phyloP scores from a whole-genome alignment of 1,139 yeast genomes.

The Pichia terricola region DNA sequence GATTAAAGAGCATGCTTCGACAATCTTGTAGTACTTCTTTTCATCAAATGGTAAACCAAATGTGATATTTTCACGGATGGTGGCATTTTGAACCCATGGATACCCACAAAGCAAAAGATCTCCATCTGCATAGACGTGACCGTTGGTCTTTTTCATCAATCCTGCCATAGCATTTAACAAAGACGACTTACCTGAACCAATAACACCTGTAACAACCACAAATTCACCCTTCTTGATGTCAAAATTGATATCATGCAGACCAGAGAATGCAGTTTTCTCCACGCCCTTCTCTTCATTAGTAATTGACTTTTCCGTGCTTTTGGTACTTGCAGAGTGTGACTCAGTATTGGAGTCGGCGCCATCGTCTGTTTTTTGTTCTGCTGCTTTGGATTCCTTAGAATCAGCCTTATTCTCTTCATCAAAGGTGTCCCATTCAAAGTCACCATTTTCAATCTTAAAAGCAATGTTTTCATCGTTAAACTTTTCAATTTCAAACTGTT shows the following conservation, averaged over 20 bases:
- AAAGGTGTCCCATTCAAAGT: conserved; percentile 47
- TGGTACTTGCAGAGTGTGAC: background rate
- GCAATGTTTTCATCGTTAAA: conserved; percentile 23
- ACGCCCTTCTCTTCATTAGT: background rate
- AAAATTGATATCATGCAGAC: conserved; percentile 37
- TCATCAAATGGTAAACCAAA: conserved; percentile 58
- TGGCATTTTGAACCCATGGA: conserved; percentile 84
- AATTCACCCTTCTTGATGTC: conserved; percentile 46
- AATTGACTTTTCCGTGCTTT: conserved; percentile 1
- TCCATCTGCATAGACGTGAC: conserved; percentile 39
- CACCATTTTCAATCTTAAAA: conserved; percentile 40
- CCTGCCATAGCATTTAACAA: conserved; percentile 55
- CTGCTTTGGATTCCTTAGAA: conserved; percentile 3
- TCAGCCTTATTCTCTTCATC: conserved; percentile 10
- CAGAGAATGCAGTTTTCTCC: conserved; percentile 13
- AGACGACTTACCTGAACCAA: conserved; percentile 67
- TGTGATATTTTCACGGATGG: conserved; percentile 63
- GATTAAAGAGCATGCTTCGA: conserved; percentile 57
- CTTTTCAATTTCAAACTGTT: conserved; percentile 13
- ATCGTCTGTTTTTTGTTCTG: background rate
- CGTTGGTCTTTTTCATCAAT: conserved; percentile 42
- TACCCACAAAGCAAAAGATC: conserved; percentile 35
- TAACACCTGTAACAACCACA: conserved; percentile 57
- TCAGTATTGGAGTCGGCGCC: too few relatives aligned
- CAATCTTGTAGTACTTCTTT: conserved; percentile 43